Evolutionary conservation across 78 protist genomes (phyloP), one percentile per base, ranked within the genome.

Genomic region (Pigoraptor vietnamica): DNA sequence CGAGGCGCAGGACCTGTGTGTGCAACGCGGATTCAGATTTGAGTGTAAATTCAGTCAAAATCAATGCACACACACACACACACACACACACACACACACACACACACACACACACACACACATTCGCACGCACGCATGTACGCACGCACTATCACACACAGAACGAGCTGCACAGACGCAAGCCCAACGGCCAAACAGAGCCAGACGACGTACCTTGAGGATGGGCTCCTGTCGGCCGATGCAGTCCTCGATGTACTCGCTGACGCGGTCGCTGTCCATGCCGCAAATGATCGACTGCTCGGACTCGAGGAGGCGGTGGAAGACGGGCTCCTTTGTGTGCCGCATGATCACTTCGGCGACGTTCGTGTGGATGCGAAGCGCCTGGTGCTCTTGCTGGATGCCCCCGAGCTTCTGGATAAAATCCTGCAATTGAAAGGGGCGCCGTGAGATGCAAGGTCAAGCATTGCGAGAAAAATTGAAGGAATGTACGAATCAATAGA

Each of bases 1-100:
- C 21, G 36, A 98, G 89, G 38, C 99, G 92, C 21, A 96, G 90
- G 24, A 94, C 94, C 24, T n/a, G n/a, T n/a, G n/a, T n/a, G n/a
- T n/a, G n/a, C n/a, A n/a, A n/a, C 83, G 33, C 24, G 32, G 32
- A 19, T 19, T 19, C 25, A 40, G 10, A 79, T 79, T 25, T 79
- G 10, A 1, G 14, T 25, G 21, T 25, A 19, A 25, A 1, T 25
- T 14, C n/a, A 1, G 83, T 79, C 83, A 19, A 1, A 19, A 79
- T 14, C 6, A 14, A 79, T 25, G 83, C 83, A 25, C 83, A 25
- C 83, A 79, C 21, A 19, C 83, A 79, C 83, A 25, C 83, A 25
- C 83, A 79, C 83, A 79, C 83, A 79, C 83, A 79, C 83, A 79
- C 83, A 79, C 83, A 79, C 83, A 79, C 83, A 79, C 83, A 79